Base-by-base conservation (phyloP, 495 filamentous ascomycete species). In the Podospora pseudoanserina region DNA sequence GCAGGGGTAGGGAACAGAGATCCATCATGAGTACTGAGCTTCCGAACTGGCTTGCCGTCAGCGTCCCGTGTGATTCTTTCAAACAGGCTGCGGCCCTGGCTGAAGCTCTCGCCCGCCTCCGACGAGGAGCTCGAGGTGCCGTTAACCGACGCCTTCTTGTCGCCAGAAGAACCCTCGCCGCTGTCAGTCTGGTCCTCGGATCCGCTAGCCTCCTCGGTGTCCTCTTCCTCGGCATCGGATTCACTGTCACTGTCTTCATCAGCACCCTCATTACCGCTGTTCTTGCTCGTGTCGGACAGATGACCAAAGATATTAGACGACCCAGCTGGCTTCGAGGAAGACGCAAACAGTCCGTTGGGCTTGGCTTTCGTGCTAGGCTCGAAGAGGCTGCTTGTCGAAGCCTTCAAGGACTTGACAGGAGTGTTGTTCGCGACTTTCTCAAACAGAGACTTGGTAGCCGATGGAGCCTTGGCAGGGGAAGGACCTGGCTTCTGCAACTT, bases 221-320 rank as follows among this genome's bases (percentile, higher is more conserved):
- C 79, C n/a, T 73, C 72, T 30, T 82, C 80, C 16, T 81, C 83
- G 11, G 71, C 70, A 5, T 79, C 76, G n/a, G 77, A 75, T 53
- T 80, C 79, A 5, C 81, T 80, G 23, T 86, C 83, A 39, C 74
- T 77, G 26, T 84, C 85, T 16, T 79, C 81, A 49, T 86, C 77
- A 6, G 74, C 79, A 34, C 79, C 75, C 58, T 83, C 79, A 55
- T 81, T 77, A 27, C 80, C 74, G 65, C 82, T 83, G 39, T 78
- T 79, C 67, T 78, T 81, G 49, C 81, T 86, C 16, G 78, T 79
- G 49, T 84, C 86, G 2, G 87, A 88, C 49, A 90, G 77, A 66
- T 89, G 84, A 63, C 87, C 83, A 66, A 91, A 91, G 27, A 89
- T 88, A 68, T 90, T 90, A 53, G 70, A 55, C n/a, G 70, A 13